Evolutionary conservation across 768 basidiomycete species (phyloP).

Genomic region (Boletus edulis): DNA sequence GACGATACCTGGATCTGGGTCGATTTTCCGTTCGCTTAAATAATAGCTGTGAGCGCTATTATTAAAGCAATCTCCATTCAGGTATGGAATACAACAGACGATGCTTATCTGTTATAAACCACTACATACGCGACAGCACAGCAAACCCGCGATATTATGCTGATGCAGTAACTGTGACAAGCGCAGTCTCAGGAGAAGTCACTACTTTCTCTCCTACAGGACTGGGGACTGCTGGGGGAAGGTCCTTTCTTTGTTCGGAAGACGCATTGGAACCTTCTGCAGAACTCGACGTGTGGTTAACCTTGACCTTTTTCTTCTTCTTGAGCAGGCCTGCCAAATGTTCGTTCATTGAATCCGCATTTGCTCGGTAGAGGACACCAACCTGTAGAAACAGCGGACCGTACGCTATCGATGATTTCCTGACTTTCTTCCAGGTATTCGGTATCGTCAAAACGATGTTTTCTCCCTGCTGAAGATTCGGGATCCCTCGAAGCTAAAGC

Average conservation of each 20-base stretch:
- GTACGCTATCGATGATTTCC: conserved; percentile 89
- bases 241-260: conserved; percentile 1
- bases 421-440: conserved; percentile 89
- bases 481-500: conserved; percentile 37
- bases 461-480: conserved; percentile 63
- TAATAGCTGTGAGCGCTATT: too few species aligned
- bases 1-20: too few species aligned
- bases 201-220: not conserved
- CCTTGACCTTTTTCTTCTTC: conserved; percentile 73
- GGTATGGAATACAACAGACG: not conserved
- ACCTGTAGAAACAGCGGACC: conserved; percentile 88
- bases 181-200: not conserved
- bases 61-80: too few species aligned
- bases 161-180: conserved; percentile 15
- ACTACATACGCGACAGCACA: not conserved
- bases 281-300: conserved; percentile 19
- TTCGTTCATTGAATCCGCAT: conserved; percentile 12
- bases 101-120: not conserved
- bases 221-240: not conserved
- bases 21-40: too few species aligned
- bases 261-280: conserved; percentile 23
- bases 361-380: conserved; percentile 17
- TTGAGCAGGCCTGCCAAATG: conserved; percentile 60
- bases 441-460: conserved; percentile 88
- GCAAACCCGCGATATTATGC: conserved; percentile 10